Conservation (phyloP, 2,329 filamentous ascomycete genomes). For the Scedosporium minutisporum region DNA sequence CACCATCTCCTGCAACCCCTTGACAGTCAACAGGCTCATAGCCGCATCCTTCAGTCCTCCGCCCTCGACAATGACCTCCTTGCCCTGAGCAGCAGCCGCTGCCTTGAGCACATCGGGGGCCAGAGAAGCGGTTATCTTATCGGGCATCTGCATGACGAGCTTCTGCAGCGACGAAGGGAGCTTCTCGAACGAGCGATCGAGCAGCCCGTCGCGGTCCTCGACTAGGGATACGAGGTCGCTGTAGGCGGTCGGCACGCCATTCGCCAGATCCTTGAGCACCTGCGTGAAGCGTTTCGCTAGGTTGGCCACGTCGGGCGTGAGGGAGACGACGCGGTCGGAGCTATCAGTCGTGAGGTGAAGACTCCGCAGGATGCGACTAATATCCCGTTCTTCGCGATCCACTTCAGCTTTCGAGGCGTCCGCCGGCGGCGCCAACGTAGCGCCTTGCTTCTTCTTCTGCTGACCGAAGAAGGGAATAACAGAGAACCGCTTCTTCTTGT, state of each 20-base stretch:
- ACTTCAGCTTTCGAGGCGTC: constrained; percentile 27
- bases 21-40: constrained; percentile 59
- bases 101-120: constrained; percentile 76
- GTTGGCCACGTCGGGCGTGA: constrained; percentile 75
- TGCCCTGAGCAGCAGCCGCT: constrained; percentile 63
- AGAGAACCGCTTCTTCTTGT: constrained; percentile 22
- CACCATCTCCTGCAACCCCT: constrained; percentile 67
- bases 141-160: constrained; percentile 73
- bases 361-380: constrained; percentile 69
- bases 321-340: constrained; percentile 69
- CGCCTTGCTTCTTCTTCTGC: constrained; percentile 28
- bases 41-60: constrained; percentile 39
- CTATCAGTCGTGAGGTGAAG: constrained; percentile 77
- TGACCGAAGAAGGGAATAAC: constrained; percentile 24
- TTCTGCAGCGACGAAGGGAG: constrained; percentile 76
- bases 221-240: constrained; percentile 64
- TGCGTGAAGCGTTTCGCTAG: constrained; percentile 77
- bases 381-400: constrained; percentile 56
- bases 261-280: constrained; percentile 84
- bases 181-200: constrained; percentile 51
- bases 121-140: constrained; percentile 66
- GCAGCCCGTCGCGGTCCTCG: constrained; percentile 50
- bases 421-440: constrained; percentile 21
- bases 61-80: constrained; percentile 42
- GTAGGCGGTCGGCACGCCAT: constrained; percentile 88